These are phyloP conservation scores for Dactylis glomerata DNA, from an alignment of 176 grass and related monocot species.

Conservation along the genomic window DNA sequence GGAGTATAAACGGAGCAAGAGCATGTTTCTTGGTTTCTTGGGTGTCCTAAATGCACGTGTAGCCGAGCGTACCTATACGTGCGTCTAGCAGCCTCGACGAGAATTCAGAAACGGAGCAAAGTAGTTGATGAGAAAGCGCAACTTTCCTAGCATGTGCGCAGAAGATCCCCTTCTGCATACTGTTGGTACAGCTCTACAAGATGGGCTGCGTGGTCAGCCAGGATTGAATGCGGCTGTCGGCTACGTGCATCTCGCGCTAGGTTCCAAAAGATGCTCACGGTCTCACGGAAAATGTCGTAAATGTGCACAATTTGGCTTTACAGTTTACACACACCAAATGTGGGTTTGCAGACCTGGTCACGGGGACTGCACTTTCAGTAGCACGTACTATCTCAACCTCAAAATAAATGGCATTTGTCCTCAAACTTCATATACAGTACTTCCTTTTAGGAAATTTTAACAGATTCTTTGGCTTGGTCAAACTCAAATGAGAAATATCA, in stretches of 20 bases:
- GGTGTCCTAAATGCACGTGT: no score
- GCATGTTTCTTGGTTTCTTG: no score
- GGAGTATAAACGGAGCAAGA: no score
- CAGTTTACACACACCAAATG: background rate
- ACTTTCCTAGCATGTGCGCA: background rate
- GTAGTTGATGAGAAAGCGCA: background rate
- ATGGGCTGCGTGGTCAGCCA: background rate
- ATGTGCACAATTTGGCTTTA: background rate
- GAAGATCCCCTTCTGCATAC: constrained; percentile 1
- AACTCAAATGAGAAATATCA: background rate
- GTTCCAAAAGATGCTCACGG: constrained; percentile 4
- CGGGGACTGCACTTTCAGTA: no score
- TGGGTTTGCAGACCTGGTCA: background rate
- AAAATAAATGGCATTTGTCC: no score
- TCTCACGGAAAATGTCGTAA: background rate
- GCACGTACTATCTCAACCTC: no score
- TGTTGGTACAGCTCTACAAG: constrained; percentile 5
- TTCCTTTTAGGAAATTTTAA: no score
- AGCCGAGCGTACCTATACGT: no score
- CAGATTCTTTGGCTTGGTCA: background rate
- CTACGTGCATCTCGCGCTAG: background rate
- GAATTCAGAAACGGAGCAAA: background rate
- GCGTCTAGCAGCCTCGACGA: no score
- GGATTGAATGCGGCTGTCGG: constrained; percentile 20
- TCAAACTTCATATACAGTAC: no score